Conservation (phyloP, 441 rosid genomes). For the Euphorbia celastroides region DNA sequence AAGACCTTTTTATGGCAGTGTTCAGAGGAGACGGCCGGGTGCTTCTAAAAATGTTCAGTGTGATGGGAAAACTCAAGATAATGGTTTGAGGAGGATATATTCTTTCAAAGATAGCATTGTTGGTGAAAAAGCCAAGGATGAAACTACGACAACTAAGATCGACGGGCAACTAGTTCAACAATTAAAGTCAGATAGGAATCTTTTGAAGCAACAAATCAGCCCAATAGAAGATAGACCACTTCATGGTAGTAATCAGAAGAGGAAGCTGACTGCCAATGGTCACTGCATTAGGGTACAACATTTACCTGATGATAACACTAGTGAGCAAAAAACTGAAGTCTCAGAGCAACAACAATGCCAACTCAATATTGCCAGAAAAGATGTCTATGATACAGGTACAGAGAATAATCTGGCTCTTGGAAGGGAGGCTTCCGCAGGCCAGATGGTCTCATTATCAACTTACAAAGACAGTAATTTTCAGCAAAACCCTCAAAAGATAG, state of each 20-base stretch:
- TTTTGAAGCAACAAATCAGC: conserved; percentile 17
- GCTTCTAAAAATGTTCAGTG: conserved; percentile 1
- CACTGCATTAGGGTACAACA: conserved; percentile 7
- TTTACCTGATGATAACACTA: background rate
- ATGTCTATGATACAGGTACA: too few relatives aligned
- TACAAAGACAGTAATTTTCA: background rate
- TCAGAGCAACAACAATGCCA: background rate
- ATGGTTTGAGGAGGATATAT: too few relatives aligned
- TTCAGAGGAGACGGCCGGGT: background rate
- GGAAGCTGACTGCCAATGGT: conserved; percentile 7
- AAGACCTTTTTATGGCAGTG: conserved; percentile 15
- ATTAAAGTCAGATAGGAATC: background rate
- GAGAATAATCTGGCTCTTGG: too few relatives aligned
- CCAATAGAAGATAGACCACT: conserved; percentile 18
- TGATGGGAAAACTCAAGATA: too few relatives aligned
- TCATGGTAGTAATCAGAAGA: conserved; percentile 13
- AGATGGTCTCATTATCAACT: background rate
- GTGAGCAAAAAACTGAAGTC: conserved; percentile 12
- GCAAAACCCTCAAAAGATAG: background rate
- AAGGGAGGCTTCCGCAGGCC: conserved; percentile 5
- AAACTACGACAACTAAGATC: background rate
- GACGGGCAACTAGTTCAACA: background rate
- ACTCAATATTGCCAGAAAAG: too few relatives aligned
- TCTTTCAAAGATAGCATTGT: background rate
- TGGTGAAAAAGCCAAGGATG: background rate